phyloP scores from a whole-genome alignment of 2,329 filamentous ascomycete species.

The Trichoderma simmonsii region DNA sequence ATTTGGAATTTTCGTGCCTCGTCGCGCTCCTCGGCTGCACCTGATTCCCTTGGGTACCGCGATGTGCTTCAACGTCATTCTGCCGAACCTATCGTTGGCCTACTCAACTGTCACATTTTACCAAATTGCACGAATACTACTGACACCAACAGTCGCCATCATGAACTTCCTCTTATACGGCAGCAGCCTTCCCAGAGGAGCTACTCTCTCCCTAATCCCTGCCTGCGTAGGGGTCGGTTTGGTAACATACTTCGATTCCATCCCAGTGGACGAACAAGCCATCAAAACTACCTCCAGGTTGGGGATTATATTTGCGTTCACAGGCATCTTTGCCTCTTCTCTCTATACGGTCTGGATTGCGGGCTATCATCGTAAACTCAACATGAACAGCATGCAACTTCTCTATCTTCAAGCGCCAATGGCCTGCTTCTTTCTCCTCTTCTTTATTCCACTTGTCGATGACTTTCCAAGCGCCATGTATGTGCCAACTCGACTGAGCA shows the following conservation, averaged over 20 bases:
- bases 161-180: slow-evolving; percentile 63
- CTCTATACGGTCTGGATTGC: slow-evolving; percentile 69
- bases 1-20: slow-evolving; percentile 58
- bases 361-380: slow-evolving; percentile 61
- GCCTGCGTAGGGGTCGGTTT: slow-evolving; percentile 63
- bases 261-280: slow-evolving; percentile 43
- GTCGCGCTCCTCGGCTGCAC: slow-evolving; percentile 51
- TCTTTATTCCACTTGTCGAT: slow-evolving; percentile 64
- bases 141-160: slow-evolving; percentile 62
- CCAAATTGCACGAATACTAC: slow-evolving; percentile 64
- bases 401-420: slow-evolving; percentile 66
- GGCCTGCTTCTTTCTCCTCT: slow-evolving; percentile 60
- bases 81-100: slow-evolving; percentile 65
- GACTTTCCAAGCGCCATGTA: slow-evolving; percentile 48
- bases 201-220: slow-evolving; percentile 54
- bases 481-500: neutral
- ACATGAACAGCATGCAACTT: slow-evolving; percentile 66
- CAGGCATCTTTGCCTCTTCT: slow-evolving; percentile 62
- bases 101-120: slow-evolving; percentile 69
- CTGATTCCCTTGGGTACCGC: slow-evolving; percentile 63
- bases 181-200: slow-evolving; percentile 52
- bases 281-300: slow-evolving; percentile 55
- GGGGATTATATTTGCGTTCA: slow-evolving; percentile 63
- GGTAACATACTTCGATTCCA: slow-evolving; percentile 67
- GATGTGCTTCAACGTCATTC: slow-evolving; percentile 67